Base-by-base conservation (phyloP, 2,329 filamentous ascomycete genomes). In the Claviceps capensis region DNA sequence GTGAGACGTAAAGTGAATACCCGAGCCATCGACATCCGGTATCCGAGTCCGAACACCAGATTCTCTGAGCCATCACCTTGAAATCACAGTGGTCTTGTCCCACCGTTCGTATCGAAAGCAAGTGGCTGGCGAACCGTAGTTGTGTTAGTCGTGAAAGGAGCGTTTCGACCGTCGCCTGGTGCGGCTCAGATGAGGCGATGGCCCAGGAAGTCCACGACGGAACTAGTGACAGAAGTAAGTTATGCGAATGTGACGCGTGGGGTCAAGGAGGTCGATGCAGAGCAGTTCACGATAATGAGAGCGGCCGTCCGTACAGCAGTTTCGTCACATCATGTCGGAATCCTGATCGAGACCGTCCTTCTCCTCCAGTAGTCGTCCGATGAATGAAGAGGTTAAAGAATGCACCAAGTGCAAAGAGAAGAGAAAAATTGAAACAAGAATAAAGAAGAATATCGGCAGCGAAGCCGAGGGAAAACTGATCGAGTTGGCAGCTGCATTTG, bases 401-500 rank as follows among this genome's bases (percentile, higher is more conserved):
- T 40, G 36, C 43, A 45, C 43, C 17, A 51, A 23, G 19, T 43
- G 19, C 30, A 14, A 23, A 43, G 19, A 19, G 4, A 42, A 11
- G 17, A 22, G 54, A 54, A 49, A 47, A 42, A 45, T n/a, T 26
- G 37, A 26, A 37, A 23, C 2, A 46, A 16, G 36, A 8, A 23
- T 14, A 37, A 44, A 56, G 53, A 54, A 49, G 51, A 50, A 50
- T 57, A 54, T 58, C 55, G 51, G 48, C 53, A 61, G 49, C 59
- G 60, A 59, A 62, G 49, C 54, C 52, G 60, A 55, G 30, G 30
- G 50, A 48, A 46, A 53, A 52, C 37, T 38, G 17, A 30, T 46
- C 22, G 48, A 53, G 41, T 59, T 48, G 55, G 52, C 41, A 51
- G 51, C 58, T 56, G 57, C 53, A 54, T 56, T 59, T 57, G 59